phyloP scores from a whole-genome alignment of 495 filamentous ascomycete genomes.

The Podospora pseudocomata region DNA sequence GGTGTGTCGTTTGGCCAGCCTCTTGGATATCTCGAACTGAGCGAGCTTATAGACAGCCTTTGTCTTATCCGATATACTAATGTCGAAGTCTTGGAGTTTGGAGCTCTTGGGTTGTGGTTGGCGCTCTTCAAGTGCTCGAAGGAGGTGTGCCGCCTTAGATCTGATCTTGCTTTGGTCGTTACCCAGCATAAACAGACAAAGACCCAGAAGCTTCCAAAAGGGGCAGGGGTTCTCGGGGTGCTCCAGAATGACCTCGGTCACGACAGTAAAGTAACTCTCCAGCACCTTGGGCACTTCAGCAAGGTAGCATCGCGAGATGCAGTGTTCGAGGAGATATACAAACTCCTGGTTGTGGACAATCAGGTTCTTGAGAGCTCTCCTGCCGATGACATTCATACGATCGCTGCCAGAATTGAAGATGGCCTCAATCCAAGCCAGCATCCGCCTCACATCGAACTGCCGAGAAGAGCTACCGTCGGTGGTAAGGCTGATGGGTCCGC shows the following conservation, averaged over 20 bases:
- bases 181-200: conserved; percentile 85
- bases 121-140: conserved; percentile 78
- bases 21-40: conserved; percentile 91
- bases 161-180: conserved; percentile 84
- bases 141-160: conserved; percentile 80
- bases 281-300: conserved; percentile 73
- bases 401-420: conserved; percentile 90
- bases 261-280: conserved; percentile 93
- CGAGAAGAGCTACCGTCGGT: conserved; percentile 78
- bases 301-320: conserved; percentile 83
- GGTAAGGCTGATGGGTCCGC: conserved; percentile 81
- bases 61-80: conserved; percentile 96
- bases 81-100: conserved; percentile 93
- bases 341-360: conserved; percentile 86
- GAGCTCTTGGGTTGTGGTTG: conserved; percentile 69
- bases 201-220: conserved; percentile 85
- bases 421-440: conserved; percentile 90
- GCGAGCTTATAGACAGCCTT: conserved; percentile 96
- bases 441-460: conserved; percentile 85
- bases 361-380: conserved; percentile 83
- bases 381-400: conserved; percentile 85
- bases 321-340: conserved; percentile 76
- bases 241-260: conserved; percentile 79
- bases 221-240: conserved; percentile 72
- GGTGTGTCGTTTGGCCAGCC: conserved; percentile 80